Evolutionary conservation across 805 yeast species (phyloP).

Genomic region (Nakazawaea ambrosiae): DNA sequence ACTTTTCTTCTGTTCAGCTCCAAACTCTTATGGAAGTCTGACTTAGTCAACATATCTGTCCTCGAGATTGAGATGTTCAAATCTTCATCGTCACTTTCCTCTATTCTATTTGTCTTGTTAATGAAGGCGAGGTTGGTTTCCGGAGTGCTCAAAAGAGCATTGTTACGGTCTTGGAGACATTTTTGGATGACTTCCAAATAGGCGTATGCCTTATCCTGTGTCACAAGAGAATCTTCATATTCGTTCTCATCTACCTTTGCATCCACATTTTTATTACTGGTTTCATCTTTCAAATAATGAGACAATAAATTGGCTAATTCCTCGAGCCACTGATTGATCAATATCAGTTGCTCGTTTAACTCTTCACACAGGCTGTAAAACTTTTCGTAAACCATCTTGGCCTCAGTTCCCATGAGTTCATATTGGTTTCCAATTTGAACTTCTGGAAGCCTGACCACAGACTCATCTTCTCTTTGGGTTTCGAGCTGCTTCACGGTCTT

Average conservation of each 20-base stretch:
- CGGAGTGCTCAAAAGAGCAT: constrained; percentile 23
- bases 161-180: constrained; percentile 37
- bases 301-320: constrained; percentile 35
- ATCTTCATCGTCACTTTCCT: constrained; percentile 9
- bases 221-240: constrained; percentile 64
- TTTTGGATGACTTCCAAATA: constrained; percentile 49
- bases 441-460: not conserved
- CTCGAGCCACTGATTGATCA: constrained; percentile 45
- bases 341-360: constrained; percentile 44
- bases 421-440: not conserved
- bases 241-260: constrained; percentile 60
- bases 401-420: constrained; percentile 14
- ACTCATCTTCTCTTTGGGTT: not conserved
- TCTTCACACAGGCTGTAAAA: constrained; percentile 20
- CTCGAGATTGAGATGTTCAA: not conserved
- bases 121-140: constrained; percentile 11
- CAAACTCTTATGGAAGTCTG: constrained; percentile 24
- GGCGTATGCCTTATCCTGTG: constrained; percentile 64
- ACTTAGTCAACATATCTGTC: constrained; percentile 9
- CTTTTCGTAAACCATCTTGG: constrained; percentile 19
- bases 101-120: constrained; percentile 14
- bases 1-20: constrained; percentile 23
- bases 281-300: constrained; percentile 32
- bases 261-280: constrained; percentile 16
- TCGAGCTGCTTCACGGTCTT: constrained; percentile 7